Evolutionary conservation across 306 rosid genomes (phyloP), one percentile per base, ranked within the genome.

Genomic region (Glycine tomentella): DNA sequence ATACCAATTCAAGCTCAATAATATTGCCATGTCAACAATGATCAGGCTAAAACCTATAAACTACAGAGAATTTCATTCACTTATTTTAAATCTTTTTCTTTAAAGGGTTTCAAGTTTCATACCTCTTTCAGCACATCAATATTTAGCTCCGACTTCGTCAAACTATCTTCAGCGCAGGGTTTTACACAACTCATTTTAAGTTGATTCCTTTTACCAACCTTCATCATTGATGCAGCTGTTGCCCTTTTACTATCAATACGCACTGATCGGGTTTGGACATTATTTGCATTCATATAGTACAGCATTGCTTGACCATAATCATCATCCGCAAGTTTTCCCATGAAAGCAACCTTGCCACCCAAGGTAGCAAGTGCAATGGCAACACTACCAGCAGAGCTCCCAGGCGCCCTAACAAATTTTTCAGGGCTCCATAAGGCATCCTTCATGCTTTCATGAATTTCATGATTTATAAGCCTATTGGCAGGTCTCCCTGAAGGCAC

Each of bases 321-420:
- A 82, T 95, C 99, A 84, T 90, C 91, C 42, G 92, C 99, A 77
- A 95, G 94, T 83, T 93, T 95, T 82, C 99, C 99, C 99, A 95
- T 95, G 85, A 95, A 90, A 78, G 96, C 98, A 69, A 93, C 98
- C 84, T 90, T 95, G 66, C 97, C 98, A 7, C 99, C 99, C 82
- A 95, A 85, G 78, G 82, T 87, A 34, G 99, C 93, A 80, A 95
- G 97, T 42, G 98, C 97, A 85, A 95, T 87, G 10, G 98, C 96
- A 72, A 95, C 97, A 52, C 89, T 89, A 71, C 98, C 92, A 10
- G 97, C 96, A 45, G 89, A 93, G 33, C 92, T 88, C 20, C 98
- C 99, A 2, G 98, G 99, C 61, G 99, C 84, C 88, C 98, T 89
- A 34, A 90, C 75, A 76, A 88, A 95, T 17, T 86, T 90, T 63